Conservation (phyloP, 2,329 filamentous ascomycete genomes). For the Beauveria asiatica region DNA sequence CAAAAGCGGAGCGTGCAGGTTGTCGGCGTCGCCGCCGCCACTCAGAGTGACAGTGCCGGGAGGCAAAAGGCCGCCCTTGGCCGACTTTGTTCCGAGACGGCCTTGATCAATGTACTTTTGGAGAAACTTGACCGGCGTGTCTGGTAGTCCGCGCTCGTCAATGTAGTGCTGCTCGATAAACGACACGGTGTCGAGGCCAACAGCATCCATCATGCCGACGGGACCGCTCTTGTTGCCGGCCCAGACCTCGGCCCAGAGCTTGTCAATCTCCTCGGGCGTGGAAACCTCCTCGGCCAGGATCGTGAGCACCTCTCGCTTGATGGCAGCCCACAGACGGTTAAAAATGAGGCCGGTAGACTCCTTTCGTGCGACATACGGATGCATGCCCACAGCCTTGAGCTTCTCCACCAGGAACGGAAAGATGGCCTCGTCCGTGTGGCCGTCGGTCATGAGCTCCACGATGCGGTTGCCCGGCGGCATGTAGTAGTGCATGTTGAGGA, state of each 20-base stretch:
- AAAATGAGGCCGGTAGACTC: conserved; percentile 47
- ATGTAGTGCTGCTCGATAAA: conserved; percentile 47
- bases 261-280: conserved; percentile 40
- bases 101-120: conserved; percentile 36
- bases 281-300: conserved; percentile 43
- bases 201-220: conserved; percentile 33
- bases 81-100: conserved; percentile 36
- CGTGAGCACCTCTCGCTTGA: conserved; percentile 42
- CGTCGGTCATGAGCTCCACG: conserved; percentile 47
- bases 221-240: conserved; percentile 13
- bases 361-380: conserved; percentile 33
- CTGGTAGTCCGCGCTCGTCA: conserved; percentile 35
- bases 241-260: conserved; percentile 33
- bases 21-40: neutral
- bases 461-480: conserved; percentile 38
- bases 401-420: conserved; percentile 36
- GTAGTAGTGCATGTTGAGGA: conserved; percentile 43
- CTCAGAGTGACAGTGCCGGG: conserved; percentile 13
- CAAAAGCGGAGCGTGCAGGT: conserved; percentile 12
- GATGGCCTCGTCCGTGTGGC: conserved; percentile 32
- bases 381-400: conserved; percentile 30
- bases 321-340: conserved; percentile 48
- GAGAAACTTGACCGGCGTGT: conserved; percentile 36
- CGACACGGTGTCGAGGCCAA: conserved; percentile 44
- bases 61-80: conserved; percentile 31